These are phyloP conservation scores for Stromatinia cepivora DNA, from an alignment of 2,329 filamentous ascomycete genomes.

Conservation along the genomic window DNA sequence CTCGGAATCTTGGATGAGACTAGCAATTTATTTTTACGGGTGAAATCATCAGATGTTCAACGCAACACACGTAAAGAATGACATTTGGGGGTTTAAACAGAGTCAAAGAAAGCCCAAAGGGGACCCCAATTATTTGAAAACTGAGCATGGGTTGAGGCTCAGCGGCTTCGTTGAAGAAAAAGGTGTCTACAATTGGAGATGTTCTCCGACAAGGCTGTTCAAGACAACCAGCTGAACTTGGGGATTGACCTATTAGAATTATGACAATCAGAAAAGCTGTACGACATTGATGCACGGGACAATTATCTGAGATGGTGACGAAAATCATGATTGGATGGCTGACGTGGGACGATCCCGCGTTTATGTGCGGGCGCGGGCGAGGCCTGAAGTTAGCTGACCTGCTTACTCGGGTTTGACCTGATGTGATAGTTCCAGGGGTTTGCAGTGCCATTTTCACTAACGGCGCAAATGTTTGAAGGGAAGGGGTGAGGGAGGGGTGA, in stretches of 20 bases:
- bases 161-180: slow-evolving; percentile 14
- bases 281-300: slow-evolving; percentile 3
- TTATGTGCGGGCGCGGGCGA: neutral
- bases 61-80: slow-evolving; percentile 4
- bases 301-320: slow-evolving; percentile 2
- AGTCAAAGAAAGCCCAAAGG: neutral
- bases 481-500: neutral
- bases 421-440: slow-evolving; percentile 2
- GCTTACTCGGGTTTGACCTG: slow-evolving; percentile 2
- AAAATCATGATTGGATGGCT: slow-evolving; percentile 16
- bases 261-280: neutral
- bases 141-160: slow-evolving; percentile 8
- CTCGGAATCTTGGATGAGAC: neutral
- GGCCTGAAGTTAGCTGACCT: slow-evolving; percentile 2
- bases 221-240: slow-evolving; percentile 8
- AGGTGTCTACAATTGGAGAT: slow-evolving; percentile 3
- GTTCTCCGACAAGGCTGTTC: slow-evolving; percentile 2
- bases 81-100: neutral
- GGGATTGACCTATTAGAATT: neutral
- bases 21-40: neutral
- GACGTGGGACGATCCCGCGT: slow-evolving; percentile 16
- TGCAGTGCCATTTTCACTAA: neutral
- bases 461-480: neutral
- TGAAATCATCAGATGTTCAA: neutral
- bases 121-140: neutral